Base-by-base conservation (phyloP, 108 stramenopile genomes). In the Conticribra guillardii region DNA sequence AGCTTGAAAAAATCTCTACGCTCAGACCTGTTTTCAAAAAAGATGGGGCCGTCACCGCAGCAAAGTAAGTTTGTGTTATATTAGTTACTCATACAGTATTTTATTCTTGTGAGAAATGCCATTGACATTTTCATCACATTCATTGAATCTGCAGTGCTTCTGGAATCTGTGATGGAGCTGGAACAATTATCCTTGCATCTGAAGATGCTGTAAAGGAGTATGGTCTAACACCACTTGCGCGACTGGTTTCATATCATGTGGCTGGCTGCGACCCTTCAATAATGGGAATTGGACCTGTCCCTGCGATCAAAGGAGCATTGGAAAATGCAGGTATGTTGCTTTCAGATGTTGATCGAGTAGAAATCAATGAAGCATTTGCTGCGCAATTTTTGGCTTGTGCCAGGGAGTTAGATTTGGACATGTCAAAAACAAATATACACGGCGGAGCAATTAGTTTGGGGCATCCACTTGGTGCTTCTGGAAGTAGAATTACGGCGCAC, bases 351-450 rank as follows among this genome's bases (percentile, higher is more conserved):
- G 98, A 99, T 76, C 82, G 97, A 18, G 32, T 98, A 1, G 99
- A 99, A 88, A 94, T 99, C 82, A 99, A 99, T 71, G 99, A 99
- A 85, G 99, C 99, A 21, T 99, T 99, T 82, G 97, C 99, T 18
- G 93, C 96, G 9, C 96, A 98, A 72, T 93, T 89, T 70, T 81
- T 99, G 50, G 95, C 97, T 17, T 97, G 96, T 60, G 96, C 94
- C 71, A 97, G 97, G 76, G 99, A 93, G 67, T 81, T 99, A 34
- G 96, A 95, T 5, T 69, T 98, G 67, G 97, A 99, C 63, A 88
- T 94, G 78, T 80, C 64, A 60, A 96, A 93, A 76, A 87, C 89
- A 15, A 98, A 98, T 64, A 54, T 87, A 41, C 92, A 97, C 71
- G 99, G 99, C 26, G 97, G 98, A 30, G 96, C 97, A 34, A 98